Evolutionary conservation across 495 filamentous ascomycete species (phyloP).

Genomic region (Terfezia claveryi): DNA sequence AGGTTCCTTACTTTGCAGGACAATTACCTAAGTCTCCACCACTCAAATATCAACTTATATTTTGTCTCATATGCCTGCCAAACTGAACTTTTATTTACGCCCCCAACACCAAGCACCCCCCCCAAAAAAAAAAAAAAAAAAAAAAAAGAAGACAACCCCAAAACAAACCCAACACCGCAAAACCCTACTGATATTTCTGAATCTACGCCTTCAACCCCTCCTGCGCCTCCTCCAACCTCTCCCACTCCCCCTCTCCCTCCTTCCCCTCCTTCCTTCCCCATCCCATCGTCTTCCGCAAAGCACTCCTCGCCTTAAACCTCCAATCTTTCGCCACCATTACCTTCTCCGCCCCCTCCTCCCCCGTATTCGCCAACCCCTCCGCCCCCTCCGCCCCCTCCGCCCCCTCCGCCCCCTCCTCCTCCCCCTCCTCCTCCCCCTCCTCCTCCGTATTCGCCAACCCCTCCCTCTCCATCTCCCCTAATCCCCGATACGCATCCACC

Average conservation of each 20-base stretch:
- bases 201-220: slow-evolving; percentile 32
- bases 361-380: slow-evolving; percentile 23
- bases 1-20: no score
- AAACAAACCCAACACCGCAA: no score
- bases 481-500: slow-evolving; percentile 42
- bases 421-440: no score
- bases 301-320: slow-evolving; percentile 73
- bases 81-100: no score
- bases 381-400: slow-evolving; percentile 14
- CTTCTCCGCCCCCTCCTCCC: slow-evolving; percentile 12
- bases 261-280: slow-evolving; percentile 72
- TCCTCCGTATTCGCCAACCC: slow-evolving; percentile 21
- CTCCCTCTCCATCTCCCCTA: slow-evolving; percentile 31
- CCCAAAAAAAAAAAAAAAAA: no score
- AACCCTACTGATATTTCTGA: no score
- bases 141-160: no score
- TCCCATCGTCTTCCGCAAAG: slow-evolving; percentile 56
- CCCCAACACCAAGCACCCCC: no score
- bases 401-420: slow-evolving; percentile 14
- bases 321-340: slow-evolving; percentile 38
- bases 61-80: no score
- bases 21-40: no score
- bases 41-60: no score
- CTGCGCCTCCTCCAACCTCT: slow-evolving; percentile 32
- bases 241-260: slow-evolving; percentile 45